A percentile compares a stretch with the other conserved stretches of the same genome.
phyloP scores from a whole-genome alignment of 495 filamentous ascomycete species.

The Hamigera avellanea region DNA sequence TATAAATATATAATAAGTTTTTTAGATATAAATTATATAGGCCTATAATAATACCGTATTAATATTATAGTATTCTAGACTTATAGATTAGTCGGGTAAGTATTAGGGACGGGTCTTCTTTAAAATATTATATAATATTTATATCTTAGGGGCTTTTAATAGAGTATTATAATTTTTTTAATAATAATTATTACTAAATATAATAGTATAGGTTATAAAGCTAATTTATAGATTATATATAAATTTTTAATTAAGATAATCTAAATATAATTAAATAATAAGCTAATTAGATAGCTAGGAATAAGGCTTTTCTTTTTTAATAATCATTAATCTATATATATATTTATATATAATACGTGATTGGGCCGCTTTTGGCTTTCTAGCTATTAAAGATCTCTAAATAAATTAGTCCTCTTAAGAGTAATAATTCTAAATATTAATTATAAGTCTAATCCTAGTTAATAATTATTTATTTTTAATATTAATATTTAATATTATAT shows the following conservation, averaged over 20 bases:
- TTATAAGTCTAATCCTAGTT: too few species aligned
- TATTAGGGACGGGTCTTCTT: neutral
- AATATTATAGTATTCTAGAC: neutral
- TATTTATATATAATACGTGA: neutral
- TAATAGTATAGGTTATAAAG: neutral
- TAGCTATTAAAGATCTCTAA: neutral
- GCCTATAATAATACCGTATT: neutral
- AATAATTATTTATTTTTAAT: too few species aligned
- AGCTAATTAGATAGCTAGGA: neutral
- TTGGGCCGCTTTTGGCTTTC: neutral
- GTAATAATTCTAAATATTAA: neutral
- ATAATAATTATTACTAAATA: conserved; percentile 1
- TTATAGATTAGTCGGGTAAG: neutral
- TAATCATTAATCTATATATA: neutral
- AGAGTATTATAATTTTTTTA: too few species aligned
- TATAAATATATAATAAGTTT: neutral
- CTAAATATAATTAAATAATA: neutral
- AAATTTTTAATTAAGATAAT: neutral
- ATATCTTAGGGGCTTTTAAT: too few species aligned
- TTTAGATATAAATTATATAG: neutral
- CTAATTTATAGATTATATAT: neutral
- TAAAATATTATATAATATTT: too few species aligned
- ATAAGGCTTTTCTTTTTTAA: neutral
- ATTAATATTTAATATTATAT: too few species aligned
- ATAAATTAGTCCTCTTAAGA: neutral